Base-by-base conservation (phyloP, 495 filamentous ascomycete species). In the Staphylotrichum longicolle region DNA sequence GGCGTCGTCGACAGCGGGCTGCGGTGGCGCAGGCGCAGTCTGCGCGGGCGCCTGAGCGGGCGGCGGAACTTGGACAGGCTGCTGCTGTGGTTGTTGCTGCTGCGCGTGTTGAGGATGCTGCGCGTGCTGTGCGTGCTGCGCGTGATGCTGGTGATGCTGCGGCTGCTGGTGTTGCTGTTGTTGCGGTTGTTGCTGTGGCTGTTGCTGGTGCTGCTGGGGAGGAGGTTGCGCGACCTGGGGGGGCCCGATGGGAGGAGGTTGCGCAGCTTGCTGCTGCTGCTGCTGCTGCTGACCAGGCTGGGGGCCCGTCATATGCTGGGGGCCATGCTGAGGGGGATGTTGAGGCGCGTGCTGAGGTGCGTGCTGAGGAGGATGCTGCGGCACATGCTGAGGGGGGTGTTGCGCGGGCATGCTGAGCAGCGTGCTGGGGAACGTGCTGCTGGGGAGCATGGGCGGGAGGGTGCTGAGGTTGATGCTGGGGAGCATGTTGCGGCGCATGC, bases 1-100 rank as follows among this genome's bases (percentile, higher is more conserved):
- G 50, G 75, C 68, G 33, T 75, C 71, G 20, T 61, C 63, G 39
- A 74, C 61, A 37, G 72, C 71, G 11, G 75, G 68, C 10, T 70
- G 70, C 14, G 63, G 58, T 33, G 75, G 63, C 1, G 71, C 66
- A 32, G 73, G 67, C 20, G 68, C 68, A 46, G 73, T 66, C 47
- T 77, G 71, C n/a, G 75, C 60, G 0, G 74, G 64, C 9, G 70
- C 65, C 2, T 73, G 66, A 20, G 39, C 63, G 7, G 63, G 55
- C 27, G 57, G 60, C 1, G 64, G 52, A 42, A 46, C 45, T 14
- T 61, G 69, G 10, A 37, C 49, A 9, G 58, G 49, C 5, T 59
- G 62, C 20, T 53, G 61, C 5, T 42, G 54, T 5, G 48, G 40
- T 9, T 15, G 39, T 8, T 58, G 57, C 37, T 60, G 62, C 10